Conservation (phyloP, 1,284 basidiomycete species). For the Cystobasidiaceae sp. region DNA sequence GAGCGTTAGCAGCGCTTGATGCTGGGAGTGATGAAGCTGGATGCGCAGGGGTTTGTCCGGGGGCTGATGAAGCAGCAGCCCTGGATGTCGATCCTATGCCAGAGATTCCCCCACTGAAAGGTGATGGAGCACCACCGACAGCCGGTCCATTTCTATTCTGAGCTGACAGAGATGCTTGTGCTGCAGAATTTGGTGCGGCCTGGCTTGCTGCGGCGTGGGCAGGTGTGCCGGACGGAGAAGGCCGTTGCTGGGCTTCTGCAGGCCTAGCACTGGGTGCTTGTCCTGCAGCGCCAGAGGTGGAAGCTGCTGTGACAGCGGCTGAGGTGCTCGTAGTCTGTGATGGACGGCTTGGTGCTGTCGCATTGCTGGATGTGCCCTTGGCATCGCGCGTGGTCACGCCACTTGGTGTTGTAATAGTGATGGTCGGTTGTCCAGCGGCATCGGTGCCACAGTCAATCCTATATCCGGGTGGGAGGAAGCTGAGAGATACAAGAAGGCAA, state of each 20-base stretch:
- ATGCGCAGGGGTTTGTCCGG: background rate
- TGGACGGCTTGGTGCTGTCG: background rate
- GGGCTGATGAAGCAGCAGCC: background rate
- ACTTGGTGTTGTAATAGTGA: conserved; percentile 89
- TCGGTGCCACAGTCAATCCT: conserved; percentile 78
- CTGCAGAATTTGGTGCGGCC: no score
- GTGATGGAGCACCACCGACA: background rate
- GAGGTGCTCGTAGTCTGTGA: no score
- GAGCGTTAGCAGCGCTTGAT: conserved; percentile 5
- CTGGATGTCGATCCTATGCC: conserved; percentile 16
- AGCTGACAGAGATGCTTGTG: no score
- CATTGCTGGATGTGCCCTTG: conserved; percentile 13
- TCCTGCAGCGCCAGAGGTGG: no score
- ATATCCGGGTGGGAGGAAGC: conserved; percentile 75
- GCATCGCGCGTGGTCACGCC: conserved; percentile 65
- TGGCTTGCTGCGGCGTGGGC: no score
- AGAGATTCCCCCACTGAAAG: conserved; percentile 19
- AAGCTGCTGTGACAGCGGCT: no score
- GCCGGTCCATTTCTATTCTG: conserved; percentile 5
- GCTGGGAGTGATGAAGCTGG: conserved; percentile 1
- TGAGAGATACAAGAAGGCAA: conserved; percentile 1
- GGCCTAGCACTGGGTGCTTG: no score
- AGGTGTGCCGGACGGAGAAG: no score
- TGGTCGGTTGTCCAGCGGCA: conserved; percentile 65
- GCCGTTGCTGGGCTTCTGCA: no score